These are phyloP conservation scores for Zoysia pacifica DNA, from an alignment of 176 grass and related monocot genomes.

Conservation along the genomic window DNA sequence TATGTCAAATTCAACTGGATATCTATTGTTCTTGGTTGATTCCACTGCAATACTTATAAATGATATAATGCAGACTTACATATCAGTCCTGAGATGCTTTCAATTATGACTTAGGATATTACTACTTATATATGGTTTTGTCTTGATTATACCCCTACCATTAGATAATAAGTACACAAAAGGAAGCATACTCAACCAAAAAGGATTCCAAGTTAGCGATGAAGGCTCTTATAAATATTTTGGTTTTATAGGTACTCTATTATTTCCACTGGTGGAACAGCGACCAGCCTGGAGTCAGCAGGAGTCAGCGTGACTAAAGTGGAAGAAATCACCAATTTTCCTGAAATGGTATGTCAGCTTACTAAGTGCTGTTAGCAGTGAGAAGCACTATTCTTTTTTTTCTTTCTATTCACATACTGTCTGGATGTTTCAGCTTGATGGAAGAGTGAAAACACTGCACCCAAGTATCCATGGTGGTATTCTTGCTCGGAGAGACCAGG, in stretches of 20 bases:
- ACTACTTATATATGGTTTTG: not conserved
- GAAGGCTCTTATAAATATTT: not conserved
- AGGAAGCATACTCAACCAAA: not conserved
- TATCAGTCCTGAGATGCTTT: not conserved
- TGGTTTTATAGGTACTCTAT: conserved; percentile 62
- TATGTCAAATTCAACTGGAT: not conserved
- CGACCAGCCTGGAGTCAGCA: conserved; percentile 77
- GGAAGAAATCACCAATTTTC: conserved; percentile 91
- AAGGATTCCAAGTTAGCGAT: not conserved
- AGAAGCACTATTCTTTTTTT: not conserved
- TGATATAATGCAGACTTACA: not conserved
- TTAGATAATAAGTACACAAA: not conserved
- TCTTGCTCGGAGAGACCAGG: conserved; percentile 91
- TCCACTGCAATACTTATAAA: not conserved
- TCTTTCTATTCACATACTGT: not conserved
- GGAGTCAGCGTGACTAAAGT: conserved; percentile 84
- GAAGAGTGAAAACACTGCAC: conserved; percentile 95
- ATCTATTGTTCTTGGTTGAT: not conserved
- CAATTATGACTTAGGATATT: not conserved
- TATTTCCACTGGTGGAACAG: conserved; percentile 87
- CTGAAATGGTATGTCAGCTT: conserved; percentile 71
- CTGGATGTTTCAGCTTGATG: conserved; percentile 66
- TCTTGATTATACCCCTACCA: not conserved
- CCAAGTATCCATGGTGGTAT: conserved; percentile 95
- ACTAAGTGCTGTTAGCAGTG: not conserved